Conservation (phyloP, 345 rosid genomes). For the Ricinus communis region DNA sequence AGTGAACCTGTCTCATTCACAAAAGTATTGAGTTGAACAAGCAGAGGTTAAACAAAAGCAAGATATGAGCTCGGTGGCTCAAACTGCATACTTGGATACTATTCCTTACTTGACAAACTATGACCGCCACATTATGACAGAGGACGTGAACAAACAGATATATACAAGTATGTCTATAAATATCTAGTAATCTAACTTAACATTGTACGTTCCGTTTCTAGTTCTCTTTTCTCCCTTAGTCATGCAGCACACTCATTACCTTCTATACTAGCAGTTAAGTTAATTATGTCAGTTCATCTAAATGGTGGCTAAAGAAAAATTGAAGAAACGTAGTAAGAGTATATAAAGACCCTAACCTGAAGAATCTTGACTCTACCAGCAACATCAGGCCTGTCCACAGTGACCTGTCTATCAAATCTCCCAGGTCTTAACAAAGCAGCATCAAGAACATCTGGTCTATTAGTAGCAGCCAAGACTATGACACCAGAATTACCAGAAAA, state of each 20-base stretch:
- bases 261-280: background rate
- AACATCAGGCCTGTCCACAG: constrained; percentile 87
- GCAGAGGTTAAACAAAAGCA: background rate
- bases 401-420: constrained; percentile 87
- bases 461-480: constrained; percentile 88
- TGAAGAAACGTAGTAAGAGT: background rate
- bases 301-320: background rate
- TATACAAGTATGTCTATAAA: background rate
- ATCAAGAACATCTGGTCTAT: constrained; percentile 85
- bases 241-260: background rate
- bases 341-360: constrained; percentile 47
- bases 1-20: constrained; percentile 63
- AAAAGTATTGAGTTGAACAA: background rate
- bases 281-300: background rate
- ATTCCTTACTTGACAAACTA: background rate
- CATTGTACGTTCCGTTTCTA: background rate
- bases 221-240: background rate
- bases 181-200: background rate
- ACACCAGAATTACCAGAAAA: constrained; percentile 86
- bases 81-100: background rate
- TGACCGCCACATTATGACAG: background rate
- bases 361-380: constrained; percentile 91
- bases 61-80: background rate
- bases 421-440: constrained; percentile 84
- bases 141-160: too few species aligned